Evolutionary conservation across 2,329 filamentous ascomycete species (phyloP).

Genomic region (Penicillium sp.): DNA sequence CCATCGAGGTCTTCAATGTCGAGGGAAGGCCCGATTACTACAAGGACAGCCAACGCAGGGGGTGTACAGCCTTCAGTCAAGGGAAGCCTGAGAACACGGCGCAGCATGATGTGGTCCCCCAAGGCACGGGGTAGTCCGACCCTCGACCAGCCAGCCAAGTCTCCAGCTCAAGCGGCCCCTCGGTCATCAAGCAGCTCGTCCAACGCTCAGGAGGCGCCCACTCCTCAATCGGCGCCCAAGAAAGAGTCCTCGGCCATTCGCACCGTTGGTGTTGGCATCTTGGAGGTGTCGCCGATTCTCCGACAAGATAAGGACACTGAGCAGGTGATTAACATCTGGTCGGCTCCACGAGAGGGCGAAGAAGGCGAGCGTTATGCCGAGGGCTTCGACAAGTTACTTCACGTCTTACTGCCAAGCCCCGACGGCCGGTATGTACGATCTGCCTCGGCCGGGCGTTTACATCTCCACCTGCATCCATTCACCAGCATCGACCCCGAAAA

Average conservation of each 20-base stretch:
- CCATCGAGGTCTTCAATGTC: slow-evolving; percentile 34
- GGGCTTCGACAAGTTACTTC: slow-evolving; percentile 71
- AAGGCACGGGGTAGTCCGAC: slow-evolving; percentile 33
- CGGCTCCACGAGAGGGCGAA: slow-evolving; percentile 55
- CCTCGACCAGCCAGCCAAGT: slow-evolving; percentile 30
- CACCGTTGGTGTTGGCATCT: slow-evolving; percentile 71
- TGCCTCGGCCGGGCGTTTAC: slow-evolving; percentile 69
- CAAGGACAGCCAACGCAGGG: slow-evolving; percentile 24
- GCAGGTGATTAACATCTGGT: slow-evolving; percentile 75
- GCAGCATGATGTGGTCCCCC: slow-evolving; percentile 46
- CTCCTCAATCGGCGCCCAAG: slow-evolving; percentile 17
- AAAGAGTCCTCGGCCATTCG: slow-evolving; percentile 55
- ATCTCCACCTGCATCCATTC: slow-evolving; percentile 77
- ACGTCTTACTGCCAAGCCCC: slow-evolving; percentile 69
- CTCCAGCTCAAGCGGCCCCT: slow-evolving; percentile 27
- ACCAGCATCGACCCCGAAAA: slow-evolving; percentile 72
- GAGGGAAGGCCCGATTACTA: slow-evolving; percentile 31
- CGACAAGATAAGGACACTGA: slow-evolving; percentile 70
- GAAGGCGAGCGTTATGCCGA: slow-evolving; percentile 60
- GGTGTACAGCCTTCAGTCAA: slow-evolving; percentile 34
- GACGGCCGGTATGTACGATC: slow-evolving; percentile 74
- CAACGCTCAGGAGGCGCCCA: slow-evolving; percentile 26
- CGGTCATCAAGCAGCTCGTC: slow-evolving; percentile 33
- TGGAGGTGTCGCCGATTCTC: slow-evolving; percentile 73
- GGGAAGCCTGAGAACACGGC: slow-evolving; percentile 40